Evolutionary conservation across 176 grass and related monocot genomes (phyloP), one percentile per base, ranked within the genome.

Genomic region (Coix lacrymajobi): DNA sequence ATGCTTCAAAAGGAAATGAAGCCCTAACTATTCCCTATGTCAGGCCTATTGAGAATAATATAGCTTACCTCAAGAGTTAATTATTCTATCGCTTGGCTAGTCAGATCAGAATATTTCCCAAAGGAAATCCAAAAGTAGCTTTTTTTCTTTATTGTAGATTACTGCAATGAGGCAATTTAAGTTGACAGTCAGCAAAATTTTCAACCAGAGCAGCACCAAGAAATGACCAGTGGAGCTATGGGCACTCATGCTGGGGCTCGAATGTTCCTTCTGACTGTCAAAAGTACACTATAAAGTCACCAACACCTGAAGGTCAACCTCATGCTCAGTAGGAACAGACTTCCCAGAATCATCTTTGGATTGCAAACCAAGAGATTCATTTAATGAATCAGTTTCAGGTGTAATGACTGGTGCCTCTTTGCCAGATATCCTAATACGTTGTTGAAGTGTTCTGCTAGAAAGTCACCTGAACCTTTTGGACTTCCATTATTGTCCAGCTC

Each of bases 271-370:
- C 48, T 46, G 45, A 48, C 44, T 56, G 57, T 40, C 40, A 11
- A 62, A 36, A 26, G 20, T 71, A 75, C 61, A 56, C 64, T 85
- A 88, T 44, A 86, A 85, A 78, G 78, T 66, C 49, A 87, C 82
- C 41, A 85, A 62, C 45, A 80, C 61, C 54, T 89, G 87, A 79
- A 86, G 38, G 78, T 71, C 89, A 87, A 85, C 49, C 8, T 87
- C 81, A 87, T 66, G 67, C 73, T 86, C 66, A 65, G 83, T 76
- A 82, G 84, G 79, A 36, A 82, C 34, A 75, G 69, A 24, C 31
- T 81, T 85, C 49, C 82, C 77, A 8, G 83, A 43, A 44, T 52
- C 74, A 48, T 60, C 44, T 38, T 85, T 84, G 29, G 83, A 69
- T 17, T 76, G 86, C 63, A 89, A 71, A 81, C 60, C 74, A 62